Evolutionary conservation across 129 eudicot genomes (phyloP), one percentile per base, ranked within the genome.

Genomic region (carrot (Daucus carota)): DNA sequence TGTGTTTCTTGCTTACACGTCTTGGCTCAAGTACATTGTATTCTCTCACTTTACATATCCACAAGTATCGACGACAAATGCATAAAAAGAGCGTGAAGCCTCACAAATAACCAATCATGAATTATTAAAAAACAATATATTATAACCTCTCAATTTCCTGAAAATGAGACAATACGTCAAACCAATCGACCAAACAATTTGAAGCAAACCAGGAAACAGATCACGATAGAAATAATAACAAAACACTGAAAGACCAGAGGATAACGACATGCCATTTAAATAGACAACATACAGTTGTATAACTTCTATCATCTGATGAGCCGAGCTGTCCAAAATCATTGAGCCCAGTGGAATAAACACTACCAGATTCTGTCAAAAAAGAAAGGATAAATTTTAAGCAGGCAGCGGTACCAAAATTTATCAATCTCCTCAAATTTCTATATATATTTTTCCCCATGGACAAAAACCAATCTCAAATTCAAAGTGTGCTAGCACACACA

Each of bases 291-390:
- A 93, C 97, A 82, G 88, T 75, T 70, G 90, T 78, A 80, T 87
- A 91, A 78, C 79, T 78, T 82, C 74, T 79, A 73, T 83, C 85
- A 70, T 83, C 92, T 50, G 96, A 82, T 68, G 88, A 84, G 59
- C 97, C 99, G 59, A 94, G 87, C 85, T 94, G 99, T 75, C 99
- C 99, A 80, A 31, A 86, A 82, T 94, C 97, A 89, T 94, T 94
- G 70, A 94, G 96, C 52, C 99, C 97, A 75, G 96, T 86, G 77
- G 97, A 90, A 86, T 84, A 94, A 44, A 94, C 90, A 71, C 80
- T 81, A 38, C 99, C 99, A 78, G 79, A 73, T 76, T 94, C 99
- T 94, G 96, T 77, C 73, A 47, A 83, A 84, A 84, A 65, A 73
- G 72, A 75, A 75, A 36, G 48, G 17, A 68, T 76, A 40, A 16